A percentile compares a stretch with the other conserved stretches of the same genome.
Conservation (phyloP, 176 grass and related monocot genomes). For the Ensete glaucum region DNA sequence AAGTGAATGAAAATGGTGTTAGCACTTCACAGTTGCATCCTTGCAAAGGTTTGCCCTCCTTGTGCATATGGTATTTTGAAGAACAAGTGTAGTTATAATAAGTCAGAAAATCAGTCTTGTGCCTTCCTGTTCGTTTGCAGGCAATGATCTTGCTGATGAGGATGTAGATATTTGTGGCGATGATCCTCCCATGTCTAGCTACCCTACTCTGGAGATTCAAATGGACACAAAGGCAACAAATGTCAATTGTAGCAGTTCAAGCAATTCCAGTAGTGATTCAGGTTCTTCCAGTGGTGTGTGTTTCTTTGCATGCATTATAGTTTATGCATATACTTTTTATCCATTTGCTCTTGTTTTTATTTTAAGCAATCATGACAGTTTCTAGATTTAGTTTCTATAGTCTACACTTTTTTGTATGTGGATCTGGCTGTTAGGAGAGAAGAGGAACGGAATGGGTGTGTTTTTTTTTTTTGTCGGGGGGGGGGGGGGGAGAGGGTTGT, state of each 20-base stretch:
- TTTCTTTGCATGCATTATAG: conserved; percentile 2
- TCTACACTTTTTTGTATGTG: too few relatives aligned
- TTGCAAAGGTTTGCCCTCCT: conserved; percentile 52
- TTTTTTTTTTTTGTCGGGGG: too few relatives aligned
- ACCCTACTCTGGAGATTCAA: conserved; percentile 49
- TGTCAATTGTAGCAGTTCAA: conserved; percentile 57
- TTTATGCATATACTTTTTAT: background rate
- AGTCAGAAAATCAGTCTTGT: conserved; percentile 1
- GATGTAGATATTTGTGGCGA: conserved; percentile 94
- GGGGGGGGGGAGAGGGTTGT: too few relatives aligned
- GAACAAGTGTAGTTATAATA: conserved; percentile 15
- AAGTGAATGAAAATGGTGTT: conserved; percentile 53
- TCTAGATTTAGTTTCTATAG: too few relatives aligned
- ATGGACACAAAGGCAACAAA: conserved; percentile 52
- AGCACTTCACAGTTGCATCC: conserved; percentile 65
- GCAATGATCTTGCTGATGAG: conserved; percentile 59
- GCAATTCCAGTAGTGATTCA: conserved; percentile 68
- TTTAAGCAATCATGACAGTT: too few relatives aligned
- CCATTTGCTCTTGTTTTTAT: background rate
- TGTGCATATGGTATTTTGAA: background rate
- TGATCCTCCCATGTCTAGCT: conserved; percentile 44
- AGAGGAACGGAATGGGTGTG: too few relatives aligned
- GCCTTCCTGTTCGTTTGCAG: conserved; percentile 1
- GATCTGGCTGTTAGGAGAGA: too few relatives aligned
- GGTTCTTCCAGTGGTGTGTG: conserved; percentile 83